These are phyloP conservation scores for Lichtheimia ramosa DNA, from an alignment of 371 early-diverging fungal genomes.

Conservation along the genomic window DNA sequence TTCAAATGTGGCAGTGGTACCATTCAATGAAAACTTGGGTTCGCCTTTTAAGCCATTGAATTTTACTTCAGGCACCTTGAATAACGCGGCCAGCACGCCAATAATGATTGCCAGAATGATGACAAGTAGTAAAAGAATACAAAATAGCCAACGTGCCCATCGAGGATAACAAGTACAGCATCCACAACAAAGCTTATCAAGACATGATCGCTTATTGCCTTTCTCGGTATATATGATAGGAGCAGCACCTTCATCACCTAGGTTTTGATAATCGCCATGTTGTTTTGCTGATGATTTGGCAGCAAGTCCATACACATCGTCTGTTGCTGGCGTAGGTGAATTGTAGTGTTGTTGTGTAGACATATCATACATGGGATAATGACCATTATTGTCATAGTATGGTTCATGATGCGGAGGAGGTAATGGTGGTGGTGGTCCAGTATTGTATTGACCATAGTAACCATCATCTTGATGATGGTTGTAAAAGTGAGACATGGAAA, in stretches of 20 bases:
- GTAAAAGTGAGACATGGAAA: constrained; percentile 1
- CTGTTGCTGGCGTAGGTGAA: constrained; percentile 7
- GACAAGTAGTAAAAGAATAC: constrained; percentile 38
- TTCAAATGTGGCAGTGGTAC: constrained; percentile 21
- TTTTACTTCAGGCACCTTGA: constrained; percentile 40
- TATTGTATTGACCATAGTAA: constrained; percentile 13
- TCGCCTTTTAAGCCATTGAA: constrained; percentile 34
- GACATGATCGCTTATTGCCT: constrained; percentile 28
- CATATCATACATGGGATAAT: constrained; percentile 13
- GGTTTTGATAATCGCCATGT: constrained; percentile 9
- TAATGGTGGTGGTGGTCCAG: constrained; percentile 9
- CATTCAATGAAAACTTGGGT: constrained; percentile 26
- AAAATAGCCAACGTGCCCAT: constrained; percentile 46
- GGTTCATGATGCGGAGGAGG: constrained; percentile 9
- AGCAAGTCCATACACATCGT: constrained; percentile 9
- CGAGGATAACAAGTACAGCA: constrained; percentile 52
- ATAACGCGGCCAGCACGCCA: constrained; percentile 44
- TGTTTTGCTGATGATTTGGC: constrained; percentile 2
- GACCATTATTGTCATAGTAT: background rate
- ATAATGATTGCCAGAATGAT: constrained; percentile 35
- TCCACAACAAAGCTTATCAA: constrained; percentile 47
- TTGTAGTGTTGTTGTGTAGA: background rate
- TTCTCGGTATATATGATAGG: constrained; percentile 5
- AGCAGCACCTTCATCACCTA: constrained; percentile 1
- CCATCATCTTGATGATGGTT: constrained; percentile 2